Percentiles rank a stretch among this genome's conserved stretches.
These are phyloP conservation scores for Epichloe amarillans DNA, from an alignment of 2,329 filamentous ascomycete species.

Conservation along the genomic window DNA sequence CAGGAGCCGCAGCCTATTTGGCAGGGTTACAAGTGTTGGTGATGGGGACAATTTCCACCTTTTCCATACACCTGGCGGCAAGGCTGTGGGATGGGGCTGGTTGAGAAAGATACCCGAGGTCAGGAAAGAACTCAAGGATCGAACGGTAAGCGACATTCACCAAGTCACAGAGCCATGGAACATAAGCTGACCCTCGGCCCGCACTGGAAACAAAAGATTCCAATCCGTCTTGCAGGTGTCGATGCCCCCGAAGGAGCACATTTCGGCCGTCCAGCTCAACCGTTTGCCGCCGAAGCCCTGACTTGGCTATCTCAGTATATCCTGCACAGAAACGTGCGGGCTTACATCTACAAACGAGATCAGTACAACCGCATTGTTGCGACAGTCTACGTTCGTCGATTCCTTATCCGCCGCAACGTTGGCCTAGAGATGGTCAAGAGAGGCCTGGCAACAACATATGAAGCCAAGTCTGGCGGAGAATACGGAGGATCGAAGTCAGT, in stretches of 20 bases:
- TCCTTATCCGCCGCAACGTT: slow-evolving; percentile 63
- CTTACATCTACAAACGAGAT: slow-evolving; percentile 71
- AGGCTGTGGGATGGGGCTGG: slow-evolving; percentile 85
- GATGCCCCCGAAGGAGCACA: slow-evolving; percentile 90
- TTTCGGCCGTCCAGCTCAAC: slow-evolving; percentile 81
- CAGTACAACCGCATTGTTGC: slow-evolving; percentile 88
- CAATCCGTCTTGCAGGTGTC: slow-evolving; percentile 78
- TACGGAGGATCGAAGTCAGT: slow-evolving; percentile 59
- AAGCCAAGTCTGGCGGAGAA: slow-evolving; percentile 79
- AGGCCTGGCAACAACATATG: slow-evolving; percentile 83
- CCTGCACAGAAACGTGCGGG: slow-evolving; percentile 59
- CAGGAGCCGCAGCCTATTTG: slow-evolving; percentile 63
- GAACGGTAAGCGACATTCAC: slow-evolving; percentile 45
- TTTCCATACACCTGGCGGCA: slow-evolving; percentile 89
- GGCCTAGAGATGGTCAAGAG: slow-evolving; percentile 78
- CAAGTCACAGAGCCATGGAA: background rate
- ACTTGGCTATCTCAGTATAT: slow-evolving; percentile 68
- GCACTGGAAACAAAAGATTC: slow-evolving; percentile 42
- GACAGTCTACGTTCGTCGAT: slow-evolving; percentile 62
- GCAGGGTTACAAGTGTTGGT: slow-evolving; percentile 82
- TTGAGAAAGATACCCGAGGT: slow-evolving; percentile 58
- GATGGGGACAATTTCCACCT: slow-evolving; percentile 94
- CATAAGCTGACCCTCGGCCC: background rate
- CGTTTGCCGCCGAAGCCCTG: slow-evolving; percentile 67
- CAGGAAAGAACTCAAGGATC: slow-evolving; percentile 56